Conservation (phyloP, 176 grass and related monocot species). For the Elymus sibiricus region DNA sequence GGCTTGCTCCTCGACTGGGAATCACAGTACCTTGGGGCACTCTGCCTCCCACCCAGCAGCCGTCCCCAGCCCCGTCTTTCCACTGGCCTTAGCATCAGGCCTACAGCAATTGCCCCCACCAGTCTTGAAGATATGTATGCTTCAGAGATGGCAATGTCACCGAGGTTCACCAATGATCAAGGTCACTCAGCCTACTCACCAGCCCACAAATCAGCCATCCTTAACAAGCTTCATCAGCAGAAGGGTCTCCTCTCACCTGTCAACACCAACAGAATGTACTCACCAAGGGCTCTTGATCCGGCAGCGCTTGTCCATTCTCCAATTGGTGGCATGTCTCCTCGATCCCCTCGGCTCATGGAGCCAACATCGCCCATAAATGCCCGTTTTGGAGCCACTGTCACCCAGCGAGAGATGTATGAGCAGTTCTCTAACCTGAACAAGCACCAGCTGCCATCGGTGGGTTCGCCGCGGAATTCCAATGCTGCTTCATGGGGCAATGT, state of each 20-base stretch:
- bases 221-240: slow-evolving; percentile 63
- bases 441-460: slow-evolving; percentile 34
- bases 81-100: slow-evolving; percentile 37
- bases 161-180: slow-evolving; percentile 69
- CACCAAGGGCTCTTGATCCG: slow-evolving; percentile 49
- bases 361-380: slow-evolving; percentile 56
- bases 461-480: slow-evolving; percentile 38
- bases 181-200: slow-evolving; percentile 55
- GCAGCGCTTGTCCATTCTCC: slow-evolving; percentile 44
- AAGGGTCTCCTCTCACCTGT: slow-evolving; percentile 65
- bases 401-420: slow-evolving; percentile 57
- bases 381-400: slow-evolving; percentile 32
- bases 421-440: slow-evolving; percentile 37
- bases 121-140: slow-evolving; percentile 77
- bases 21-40: slow-evolving; percentile 61
- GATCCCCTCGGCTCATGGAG: slow-evolving; percentile 68
- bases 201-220: slow-evolving; percentile 68
- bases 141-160: slow-evolving; percentile 56
- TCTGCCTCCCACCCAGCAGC: slow-evolving; percentile 41
- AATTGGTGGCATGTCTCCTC: slow-evolving; percentile 53
- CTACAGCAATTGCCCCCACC: slow-evolving; percentile 43
- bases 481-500: slow-evolving; percentile 61
- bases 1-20: slow-evolving; percentile 54
- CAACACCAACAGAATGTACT: slow-evolving; percentile 73
- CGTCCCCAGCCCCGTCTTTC: slow-evolving; percentile 28